Evolutionary conservation across 176 grass and related monocot species (phyloP), one percentile per base, ranked within the genome.

Genomic region (Typha latifolia): DNA sequence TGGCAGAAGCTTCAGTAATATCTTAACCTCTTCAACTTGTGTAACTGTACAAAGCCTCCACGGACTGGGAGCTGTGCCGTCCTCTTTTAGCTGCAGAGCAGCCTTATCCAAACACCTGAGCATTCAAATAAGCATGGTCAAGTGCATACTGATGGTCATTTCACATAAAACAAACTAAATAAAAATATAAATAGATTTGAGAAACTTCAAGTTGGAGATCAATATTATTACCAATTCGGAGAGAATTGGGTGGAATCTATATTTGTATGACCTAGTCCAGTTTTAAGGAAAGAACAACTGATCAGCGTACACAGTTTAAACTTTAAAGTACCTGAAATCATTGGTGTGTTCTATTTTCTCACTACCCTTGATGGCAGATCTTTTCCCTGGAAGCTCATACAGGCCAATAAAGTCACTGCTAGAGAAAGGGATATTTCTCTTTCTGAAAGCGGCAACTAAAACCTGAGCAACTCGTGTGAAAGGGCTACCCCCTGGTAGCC

Each of bases 311-410:
- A 31, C 29, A 63, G 32, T 0, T 32, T 6, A 3, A 15, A 63
- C 21, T 0, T 32, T 6, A 3, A 15, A 48, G 4, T 81, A 81
- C 85, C 82, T 69, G 37, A 91, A 88, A 51, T 78, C 72, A 72
- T 86, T 80, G 4, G 92, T 96, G 85, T 96, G 92, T 12, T 96
- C 85, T 63, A 96, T 91, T 82, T 96, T 96, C 72, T 71, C 82
- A 62, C 88, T 96, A 4, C 92, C 88, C 14, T 86, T 80, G 72
- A 96, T 69, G 13, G 82, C 88, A 13, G 92, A 96, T 69, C 74
- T 89, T 69, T 67, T 63, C 13, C 92, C 92, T 55, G 82, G 47
- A 26, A 91, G 49, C 85, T 96, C 92, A 51, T 96, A 86, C 7
- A 96, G 81, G 3, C 80, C 84, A 51, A 88, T 73, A 61, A 80